These are phyloP conservation scores for Psidium friedrichsthalianum DNA, from an alignment of 345 rosid species.

Conservation along the genomic window DNA sequence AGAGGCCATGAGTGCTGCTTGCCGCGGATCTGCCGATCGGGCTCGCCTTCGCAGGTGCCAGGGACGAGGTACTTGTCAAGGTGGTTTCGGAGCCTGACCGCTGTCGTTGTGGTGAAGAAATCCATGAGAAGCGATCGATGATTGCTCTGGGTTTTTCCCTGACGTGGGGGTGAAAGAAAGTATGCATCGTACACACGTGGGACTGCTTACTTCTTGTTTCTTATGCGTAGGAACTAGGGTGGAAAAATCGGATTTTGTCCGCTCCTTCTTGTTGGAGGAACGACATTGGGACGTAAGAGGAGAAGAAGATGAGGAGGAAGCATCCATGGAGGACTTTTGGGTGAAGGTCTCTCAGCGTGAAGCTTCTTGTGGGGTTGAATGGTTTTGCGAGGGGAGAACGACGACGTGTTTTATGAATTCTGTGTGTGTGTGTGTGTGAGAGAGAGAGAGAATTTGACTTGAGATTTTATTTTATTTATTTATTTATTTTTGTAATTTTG, in stretches of 20 bases:
- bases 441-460: neutral
- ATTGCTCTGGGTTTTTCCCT: neutral
- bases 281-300: neutral
- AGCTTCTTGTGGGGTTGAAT: neutral
- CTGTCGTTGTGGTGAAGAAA: slow-evolving; percentile 42
- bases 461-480: neutral
- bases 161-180: neutral
- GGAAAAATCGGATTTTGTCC: slow-evolving; percentile 12
- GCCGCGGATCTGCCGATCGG: slow-evolving; percentile 51
- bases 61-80: slow-evolving; percentile 72
- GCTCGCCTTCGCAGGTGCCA: slow-evolving; percentile 40
- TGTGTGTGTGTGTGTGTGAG: neutral
- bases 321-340: neutral
- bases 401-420: neutral
- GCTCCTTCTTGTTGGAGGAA: slow-evolving; percentile 4
- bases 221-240: neutral
- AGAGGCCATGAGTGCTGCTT: slow-evolving; percentile 33
- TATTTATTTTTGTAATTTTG: neutral
- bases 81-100: slow-evolving; percentile 69
- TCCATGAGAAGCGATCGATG: slow-evolving; percentile 32
- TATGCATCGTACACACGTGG: neutral
- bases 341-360: neutral
- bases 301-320: neutral
- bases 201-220: neutral
- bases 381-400: neutral